These are phyloP conservation scores for Spergularia marina DNA, from an alignment of 148 eudicot species.

Conservation along the genomic window DNA sequence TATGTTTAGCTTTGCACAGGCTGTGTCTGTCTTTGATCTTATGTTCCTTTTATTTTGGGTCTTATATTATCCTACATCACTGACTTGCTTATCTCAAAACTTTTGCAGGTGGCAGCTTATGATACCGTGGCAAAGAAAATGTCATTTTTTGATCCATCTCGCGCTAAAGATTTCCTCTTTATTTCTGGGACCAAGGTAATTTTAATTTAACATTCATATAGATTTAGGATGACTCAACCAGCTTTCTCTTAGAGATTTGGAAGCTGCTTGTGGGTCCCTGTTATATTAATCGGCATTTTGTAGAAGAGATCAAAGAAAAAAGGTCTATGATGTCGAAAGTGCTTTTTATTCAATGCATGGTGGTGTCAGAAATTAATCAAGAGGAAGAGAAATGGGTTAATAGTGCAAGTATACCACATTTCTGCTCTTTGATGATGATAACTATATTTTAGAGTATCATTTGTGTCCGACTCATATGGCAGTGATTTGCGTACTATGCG, in stretches of 20 bases:
- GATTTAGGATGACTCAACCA: neutral
- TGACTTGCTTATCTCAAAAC: slow-evolving; percentile 1
- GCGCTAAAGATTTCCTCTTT: slow-evolving; percentile 77
- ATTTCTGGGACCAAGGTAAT: slow-evolving; percentile 84
- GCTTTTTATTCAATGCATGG: too few species aligned
- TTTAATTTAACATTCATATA: neutral
- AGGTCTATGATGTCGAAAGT: neutral
- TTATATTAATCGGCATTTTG: neutral
- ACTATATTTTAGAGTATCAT: too few species aligned
- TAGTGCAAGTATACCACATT: neutral
- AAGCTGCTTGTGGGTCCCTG: neutral
- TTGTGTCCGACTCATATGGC: too few species aligned
- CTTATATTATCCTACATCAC: neutral
- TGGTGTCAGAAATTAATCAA: neutral
- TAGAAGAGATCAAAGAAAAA: neutral
- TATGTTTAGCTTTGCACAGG: too few species aligned
- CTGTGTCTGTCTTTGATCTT: neutral
- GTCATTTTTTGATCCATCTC: slow-evolving; percentile 86
- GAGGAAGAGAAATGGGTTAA: neutral
- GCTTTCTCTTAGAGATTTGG: neutral
- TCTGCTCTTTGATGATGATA: neutral
- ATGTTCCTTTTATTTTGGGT: neutral
- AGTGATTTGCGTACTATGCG: too few species aligned
- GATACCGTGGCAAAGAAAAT: slow-evolving; percentile 59
- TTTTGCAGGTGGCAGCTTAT: slow-evolving; percentile 78